These are phyloP conservation scores for Phylloporus gajari DNA, from an alignment of 1,284 basidiomycete species.

Conservation along the genomic window DNA sequence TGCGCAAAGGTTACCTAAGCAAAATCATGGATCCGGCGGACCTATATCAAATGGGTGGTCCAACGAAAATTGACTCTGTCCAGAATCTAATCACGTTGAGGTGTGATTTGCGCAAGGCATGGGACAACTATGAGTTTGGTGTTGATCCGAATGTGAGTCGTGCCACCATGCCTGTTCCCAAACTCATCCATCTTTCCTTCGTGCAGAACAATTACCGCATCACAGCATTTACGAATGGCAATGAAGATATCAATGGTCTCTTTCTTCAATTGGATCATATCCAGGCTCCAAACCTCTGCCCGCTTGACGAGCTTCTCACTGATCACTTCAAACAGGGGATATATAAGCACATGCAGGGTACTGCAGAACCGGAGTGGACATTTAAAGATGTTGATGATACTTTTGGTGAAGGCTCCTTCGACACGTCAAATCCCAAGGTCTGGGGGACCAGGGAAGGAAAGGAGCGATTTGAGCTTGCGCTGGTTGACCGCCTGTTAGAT, in stretches of 20 bases:
- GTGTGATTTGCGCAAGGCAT: conserved; percentile 29
- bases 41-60: neutral
- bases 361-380: conserved; percentile 31
- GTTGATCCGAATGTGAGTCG: conserved; percentile 35
- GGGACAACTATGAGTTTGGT: conserved; percentile 36
- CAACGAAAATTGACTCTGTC: conserved; percentile 24
- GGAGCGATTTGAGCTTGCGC: conserved; percentile 31
- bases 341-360: conserved; percentile 34
- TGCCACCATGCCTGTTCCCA: too few species aligned
- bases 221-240: conserved; percentile 28
- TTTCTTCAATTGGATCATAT: conserved; percentile 36
- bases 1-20: conserved; percentile 20
- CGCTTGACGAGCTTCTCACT: conserved; percentile 36
- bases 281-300: conserved; percentile 30
- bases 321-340: conserved; percentile 40
- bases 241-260: conserved; percentile 27
- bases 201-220: conserved; percentile 32
- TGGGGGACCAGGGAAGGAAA: conserved; percentile 32
- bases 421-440: conserved; percentile 28
- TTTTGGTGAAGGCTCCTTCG: neutral
- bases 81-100: conserved; percentile 35
- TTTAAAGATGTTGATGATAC: conserved; percentile 17
- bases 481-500: conserved; percentile 13
- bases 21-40: conserved; percentile 21
- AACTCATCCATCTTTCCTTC: neutral